These are phyloP conservation scores for Acrocalymma vagum DNA, from an alignment of 2,329 filamentous ascomycete species.

Conservation along the genomic window DNA sequence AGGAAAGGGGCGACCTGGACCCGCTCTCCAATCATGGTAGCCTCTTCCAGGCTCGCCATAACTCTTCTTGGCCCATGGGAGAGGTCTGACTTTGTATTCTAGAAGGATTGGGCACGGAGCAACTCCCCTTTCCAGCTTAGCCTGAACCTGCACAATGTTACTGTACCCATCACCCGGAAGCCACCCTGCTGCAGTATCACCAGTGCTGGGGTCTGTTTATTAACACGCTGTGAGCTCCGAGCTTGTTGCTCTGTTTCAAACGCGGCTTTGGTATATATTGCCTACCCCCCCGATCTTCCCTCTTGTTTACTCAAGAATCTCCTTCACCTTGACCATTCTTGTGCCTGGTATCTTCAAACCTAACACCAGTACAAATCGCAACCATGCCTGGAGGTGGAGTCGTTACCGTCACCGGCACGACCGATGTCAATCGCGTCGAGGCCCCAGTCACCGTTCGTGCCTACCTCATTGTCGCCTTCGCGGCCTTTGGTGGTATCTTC, in stretches of 20 bases:
- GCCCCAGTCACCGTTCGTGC: conserved; percentile 59
- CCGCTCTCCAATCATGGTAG: conserved; percentile 1
- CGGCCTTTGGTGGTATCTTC: conserved; percentile 69
- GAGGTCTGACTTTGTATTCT: conserved; percentile 36
- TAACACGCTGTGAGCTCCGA: conserved; percentile 39
- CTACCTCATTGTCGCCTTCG: conserved; percentile 58
- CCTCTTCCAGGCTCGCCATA: background rate
- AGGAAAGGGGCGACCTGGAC: conserved; percentile 8
- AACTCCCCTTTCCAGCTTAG: conserved; percentile 34
- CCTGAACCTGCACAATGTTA: conserved; percentile 39
- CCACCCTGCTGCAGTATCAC: conserved; percentile 44
- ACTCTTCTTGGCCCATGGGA: conserved; percentile 24
- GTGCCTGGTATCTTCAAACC: conserved; percentile 15
- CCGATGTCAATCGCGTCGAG: conserved; percentile 65
- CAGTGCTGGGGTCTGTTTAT: conserved; percentile 30
- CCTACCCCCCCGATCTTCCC: conserved; percentile 29
- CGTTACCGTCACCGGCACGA: conserved; percentile 44
- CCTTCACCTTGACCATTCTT: conserved; percentile 16
- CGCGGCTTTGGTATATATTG: conserved; percentile 32
- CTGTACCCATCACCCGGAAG: conserved; percentile 40
- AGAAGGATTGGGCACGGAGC: conserved; percentile 43
- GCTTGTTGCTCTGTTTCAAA: conserved; percentile 8
- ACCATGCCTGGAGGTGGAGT: conserved; percentile 48
- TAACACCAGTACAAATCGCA: conserved; percentile 24
- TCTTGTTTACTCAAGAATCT: conserved; percentile 27